A percentile compares a stretch with the other conserved stretches of the same genome.
Evolutionary conservation across 305 asterid genomes (phyloP).

Genomic region (Salvia sclarea): DNA sequence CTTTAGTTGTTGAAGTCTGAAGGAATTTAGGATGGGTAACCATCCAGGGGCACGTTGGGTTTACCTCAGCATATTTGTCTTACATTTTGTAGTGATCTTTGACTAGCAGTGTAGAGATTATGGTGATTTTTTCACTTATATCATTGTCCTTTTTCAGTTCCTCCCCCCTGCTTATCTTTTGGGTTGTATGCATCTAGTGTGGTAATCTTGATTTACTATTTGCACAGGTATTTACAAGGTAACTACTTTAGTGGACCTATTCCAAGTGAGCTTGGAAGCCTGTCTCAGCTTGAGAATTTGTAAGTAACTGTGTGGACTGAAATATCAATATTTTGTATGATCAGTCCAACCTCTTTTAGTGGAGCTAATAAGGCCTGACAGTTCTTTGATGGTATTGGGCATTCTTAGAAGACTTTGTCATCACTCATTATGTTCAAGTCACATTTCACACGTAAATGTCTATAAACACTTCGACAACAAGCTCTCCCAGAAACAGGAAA

Average conservation of each 20-base stretch:
- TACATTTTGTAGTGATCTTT: slow-evolving; percentile 19
- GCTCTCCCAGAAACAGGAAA: background rate
- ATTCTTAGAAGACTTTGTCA: background rate
- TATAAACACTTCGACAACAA: background rate
- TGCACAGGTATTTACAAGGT: slow-evolving; percentile 78
- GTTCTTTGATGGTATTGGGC: slow-evolving; percentile 2
- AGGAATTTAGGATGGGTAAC: slow-evolving; percentile 17
- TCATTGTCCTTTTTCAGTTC: slow-evolving; percentile 7
- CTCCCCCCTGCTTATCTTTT: background rate
- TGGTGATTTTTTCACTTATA: slow-evolving; percentile 2
- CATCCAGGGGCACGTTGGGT: slow-evolving; percentile 14
- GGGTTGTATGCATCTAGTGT: slow-evolving; percentile 11
- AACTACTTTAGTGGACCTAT: slow-evolving; percentile 74
- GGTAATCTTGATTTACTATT: slow-evolving; percentile 22
- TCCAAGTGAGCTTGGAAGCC: slow-evolving; percentile 73
- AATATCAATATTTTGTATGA: slow-evolving; percentile 4
- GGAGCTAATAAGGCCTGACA: background rate
- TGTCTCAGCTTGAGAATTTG: slow-evolving; percentile 67
- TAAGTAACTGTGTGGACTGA: slow-evolving; percentile 41
- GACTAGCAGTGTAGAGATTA: slow-evolving; percentile 16
- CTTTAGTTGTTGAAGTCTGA: slow-evolving; percentile 8
- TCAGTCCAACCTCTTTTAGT: slow-evolving; percentile 22
- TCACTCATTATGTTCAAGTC: background rate
- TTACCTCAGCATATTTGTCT: slow-evolving; percentile 24
- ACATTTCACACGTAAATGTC: background rate